Conservation (phyloP, 139 green algal genomes). For the Pseudopediastrum boryanum region DNA sequence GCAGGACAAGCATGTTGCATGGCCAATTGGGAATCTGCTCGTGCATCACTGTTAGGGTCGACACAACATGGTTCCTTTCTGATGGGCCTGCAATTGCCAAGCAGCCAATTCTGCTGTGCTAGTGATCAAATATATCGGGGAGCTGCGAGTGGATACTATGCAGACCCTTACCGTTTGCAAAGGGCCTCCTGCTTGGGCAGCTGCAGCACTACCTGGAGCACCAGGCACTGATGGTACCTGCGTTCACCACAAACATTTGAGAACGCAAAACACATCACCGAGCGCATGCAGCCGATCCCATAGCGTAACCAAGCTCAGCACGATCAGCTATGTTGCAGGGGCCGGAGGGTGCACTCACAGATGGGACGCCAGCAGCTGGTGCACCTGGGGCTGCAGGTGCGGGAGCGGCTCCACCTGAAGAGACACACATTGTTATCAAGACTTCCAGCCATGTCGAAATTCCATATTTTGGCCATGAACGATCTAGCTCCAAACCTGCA, state of each 20-base stretch:
- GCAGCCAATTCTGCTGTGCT: too few relatives aligned
- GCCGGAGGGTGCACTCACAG: neutral
- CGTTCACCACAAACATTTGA: neutral
- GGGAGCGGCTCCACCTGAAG: neutral
- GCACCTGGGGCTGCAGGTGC: slow-evolving; percentile 40
- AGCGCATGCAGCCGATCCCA: neutral
- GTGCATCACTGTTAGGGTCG: too few relatives aligned
- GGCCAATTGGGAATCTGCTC: neutral
- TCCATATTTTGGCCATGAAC: neutral
- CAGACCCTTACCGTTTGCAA: too few relatives aligned
- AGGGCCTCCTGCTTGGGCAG: neutral
- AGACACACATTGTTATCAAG: neutral
- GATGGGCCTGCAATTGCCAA: too few relatives aligned
- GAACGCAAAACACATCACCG: neutral
- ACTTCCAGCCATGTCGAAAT: neutral
- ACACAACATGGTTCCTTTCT: too few relatives aligned
- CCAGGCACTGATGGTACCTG: neutral
- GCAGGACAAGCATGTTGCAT: neutral
- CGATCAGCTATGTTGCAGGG: too few relatives aligned
- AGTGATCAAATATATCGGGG: too few relatives aligned
- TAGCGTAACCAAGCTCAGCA: neutral
- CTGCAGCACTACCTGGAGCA: neutral
- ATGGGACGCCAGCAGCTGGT: neutral
- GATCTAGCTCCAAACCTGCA: neutral
- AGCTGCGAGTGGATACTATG: too few relatives aligned